A percentile compares a stretch with the other conserved stretches of the same genome.
These are phyloP conservation scores for Aquilaria malaccensis DNA, from an alignment of 345 rosid species.

Conservation along the genomic window DNA sequence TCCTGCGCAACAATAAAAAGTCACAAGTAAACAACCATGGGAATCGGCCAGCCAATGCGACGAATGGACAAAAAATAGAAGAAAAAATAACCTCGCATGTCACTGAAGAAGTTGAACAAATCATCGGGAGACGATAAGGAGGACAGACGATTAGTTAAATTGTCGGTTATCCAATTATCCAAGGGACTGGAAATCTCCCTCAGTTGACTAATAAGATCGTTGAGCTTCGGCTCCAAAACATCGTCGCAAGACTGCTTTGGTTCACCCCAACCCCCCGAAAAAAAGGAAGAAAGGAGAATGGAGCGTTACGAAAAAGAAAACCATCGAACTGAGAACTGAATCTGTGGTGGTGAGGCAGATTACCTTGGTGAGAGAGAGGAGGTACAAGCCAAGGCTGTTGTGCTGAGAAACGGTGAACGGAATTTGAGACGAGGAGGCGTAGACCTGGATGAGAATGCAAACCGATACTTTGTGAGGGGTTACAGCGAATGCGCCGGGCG, in stretches of 20 bases:
- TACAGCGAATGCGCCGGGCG: slow-evolving; percentile 40
- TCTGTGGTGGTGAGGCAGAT: neutral
- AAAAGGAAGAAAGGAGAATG: neutral
- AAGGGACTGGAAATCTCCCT: slow-evolving; percentile 55
- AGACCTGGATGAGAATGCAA: slow-evolving; percentile 69
- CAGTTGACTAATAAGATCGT: slow-evolving; percentile 59
- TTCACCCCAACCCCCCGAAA: neutral
- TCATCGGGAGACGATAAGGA: slow-evolving; percentile 73
- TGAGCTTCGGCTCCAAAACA: slow-evolving; percentile 74
- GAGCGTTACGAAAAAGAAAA: neutral
- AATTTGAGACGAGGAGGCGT: slow-evolving; percentile 65
- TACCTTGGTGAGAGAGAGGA: slow-evolving; percentile 83
- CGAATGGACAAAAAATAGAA: neutral
- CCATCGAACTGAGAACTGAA: slow-evolving; percentile 2
- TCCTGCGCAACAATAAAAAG: slow-evolving; percentile 30
- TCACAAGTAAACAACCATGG: neutral
- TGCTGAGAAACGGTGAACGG: slow-evolving; percentile 76
- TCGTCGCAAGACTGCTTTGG: slow-evolving; percentile 71
- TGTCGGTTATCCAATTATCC: slow-evolving; percentile 64
- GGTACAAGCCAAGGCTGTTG: slow-evolving; percentile 76
- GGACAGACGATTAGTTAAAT: slow-evolving; percentile 51
- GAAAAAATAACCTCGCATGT: slow-evolving; percentile 60
- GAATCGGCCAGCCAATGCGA: neutral
- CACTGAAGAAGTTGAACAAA: slow-evolving; percentile 69
- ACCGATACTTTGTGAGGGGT: slow-evolving; percentile 92